phyloP scores from a whole-genome alignment of 169 alveolate genomes.

The Plasmodium inui region DNA sequence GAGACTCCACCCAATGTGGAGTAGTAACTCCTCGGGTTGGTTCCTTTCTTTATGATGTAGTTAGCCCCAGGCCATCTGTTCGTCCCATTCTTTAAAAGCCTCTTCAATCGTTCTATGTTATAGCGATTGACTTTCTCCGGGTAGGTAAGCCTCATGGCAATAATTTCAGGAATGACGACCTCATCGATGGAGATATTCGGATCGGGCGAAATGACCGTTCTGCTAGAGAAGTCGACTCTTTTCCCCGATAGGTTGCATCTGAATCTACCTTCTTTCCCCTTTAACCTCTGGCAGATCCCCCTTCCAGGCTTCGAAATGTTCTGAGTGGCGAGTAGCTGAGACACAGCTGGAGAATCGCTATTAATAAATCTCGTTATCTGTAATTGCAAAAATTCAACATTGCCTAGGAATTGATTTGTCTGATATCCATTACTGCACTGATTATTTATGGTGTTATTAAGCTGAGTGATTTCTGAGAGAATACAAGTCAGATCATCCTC shows the following conservation, averaged over 20 bases:
- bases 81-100: constrained; percentile 94
- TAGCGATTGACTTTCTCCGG: constrained; percentile 95
- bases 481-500: constrained; percentile 97
- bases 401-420: constrained; percentile 89
- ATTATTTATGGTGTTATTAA: constrained; percentile 86
- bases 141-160: constrained; percentile 96
- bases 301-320: constrained; percentile 87
- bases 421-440: constrained; percentile 90
- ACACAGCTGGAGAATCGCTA: constrained; percentile 95
- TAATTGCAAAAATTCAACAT: constrained; percentile 91
- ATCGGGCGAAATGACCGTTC: constrained; percentile 99
- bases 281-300: constrained; percentile 87
- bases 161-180: constrained; percentile 97
- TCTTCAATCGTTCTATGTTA: constrained; percentile 91
- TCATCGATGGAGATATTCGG: constrained; percentile 98
- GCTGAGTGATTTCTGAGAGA: constrained; percentile 91
- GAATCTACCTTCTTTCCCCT: constrained; percentile 97
- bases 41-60: constrained; percentile 84
- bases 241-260: constrained; percentile 99
- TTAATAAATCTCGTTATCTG: constrained; percentile 93
- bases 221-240: constrained; percentile 98
- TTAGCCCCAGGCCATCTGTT: constrained; percentile 98
- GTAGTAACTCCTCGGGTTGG: not conserved
- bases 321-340: constrained; percentile 86
- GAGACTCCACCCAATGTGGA: not conserved